Percentiles rank a stretch among this genome's conserved stretches.
Conservation (phyloP, 1,284 basidiomycete species). For the Apiotrichum montevideense region DNA sequence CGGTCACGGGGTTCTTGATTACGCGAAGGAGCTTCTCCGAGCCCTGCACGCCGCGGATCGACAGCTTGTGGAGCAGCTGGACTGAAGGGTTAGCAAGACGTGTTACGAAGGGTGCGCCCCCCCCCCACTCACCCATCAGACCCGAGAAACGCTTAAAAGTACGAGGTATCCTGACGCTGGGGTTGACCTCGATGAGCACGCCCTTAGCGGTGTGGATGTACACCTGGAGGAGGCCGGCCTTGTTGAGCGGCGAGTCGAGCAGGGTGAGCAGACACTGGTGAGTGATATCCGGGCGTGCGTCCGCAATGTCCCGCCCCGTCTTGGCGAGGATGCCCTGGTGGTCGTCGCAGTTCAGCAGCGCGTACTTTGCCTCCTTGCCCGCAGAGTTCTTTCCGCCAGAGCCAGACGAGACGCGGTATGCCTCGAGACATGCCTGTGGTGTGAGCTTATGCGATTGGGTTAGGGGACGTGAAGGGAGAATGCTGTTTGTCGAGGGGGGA, state of each 20-base stretch:
- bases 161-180: slow-evolving; percentile 90
- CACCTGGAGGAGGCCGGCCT: slow-evolving; percentile 91
- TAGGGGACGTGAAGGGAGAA: too few relatives aligned
- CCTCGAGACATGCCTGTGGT: slow-evolving; percentile 83
- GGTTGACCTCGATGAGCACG: slow-evolving; percentile 97
- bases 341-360: slow-evolving; percentile 95
- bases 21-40: slow-evolving; percentile 95
- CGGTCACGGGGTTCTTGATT: slow-evolving; percentile 95
- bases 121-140: slow-evolving; percentile 75
- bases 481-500: too few relatives aligned
- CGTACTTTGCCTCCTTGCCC: slow-evolving; percentile 83
- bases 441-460: not conserved
- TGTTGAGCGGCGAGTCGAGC: slow-evolving; percentile 96
- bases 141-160: slow-evolving; percentile 99
- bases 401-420: slow-evolving; percentile 72
- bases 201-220: slow-evolving; percentile 98
- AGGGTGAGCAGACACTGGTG: slow-evolving; percentile 97
- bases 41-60: slow-evolving; percentile 91
- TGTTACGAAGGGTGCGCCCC: not conserved
- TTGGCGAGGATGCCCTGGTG: slow-evolving; percentile 98
- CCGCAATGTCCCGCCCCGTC: slow-evolving; percentile 94
- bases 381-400: slow-evolving; percentile 49
- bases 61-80: slow-evolving; percentile 92
- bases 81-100: slow-evolving; percentile 52
- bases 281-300: slow-evolving; percentile 96